These are phyloP conservation scores for Salix brachista DNA, from an alignment of 345 rosid genomes.

Conservation along the genomic window DNA sequence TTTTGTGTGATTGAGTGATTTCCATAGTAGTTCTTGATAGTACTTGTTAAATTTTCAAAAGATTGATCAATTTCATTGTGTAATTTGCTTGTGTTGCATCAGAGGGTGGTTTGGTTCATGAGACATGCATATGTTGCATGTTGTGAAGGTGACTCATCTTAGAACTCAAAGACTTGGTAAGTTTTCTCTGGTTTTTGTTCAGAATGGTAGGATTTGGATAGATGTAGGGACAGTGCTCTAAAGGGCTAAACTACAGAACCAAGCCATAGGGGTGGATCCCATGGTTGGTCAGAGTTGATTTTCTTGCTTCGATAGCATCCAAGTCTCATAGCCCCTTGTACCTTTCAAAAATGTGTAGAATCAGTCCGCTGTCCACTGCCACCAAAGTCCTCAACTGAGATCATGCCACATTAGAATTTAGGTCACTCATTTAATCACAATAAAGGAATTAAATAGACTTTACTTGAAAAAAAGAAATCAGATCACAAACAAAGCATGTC, in stretches of 20 bases:
- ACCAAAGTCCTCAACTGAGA: background rate
- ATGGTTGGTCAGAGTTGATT: background rate
- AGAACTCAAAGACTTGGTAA: no score
- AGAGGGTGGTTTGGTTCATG: no score
- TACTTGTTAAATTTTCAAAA: no score
- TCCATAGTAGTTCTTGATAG: no score
- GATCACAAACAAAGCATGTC: background rate
- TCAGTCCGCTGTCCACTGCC: background rate
- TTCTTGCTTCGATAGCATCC: slow-evolving; percentile 1
- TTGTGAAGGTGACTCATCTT: no score
- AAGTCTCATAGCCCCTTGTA: slow-evolving; percentile 13
- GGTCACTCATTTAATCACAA: background rate
- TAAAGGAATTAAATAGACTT: background rate
- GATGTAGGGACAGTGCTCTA: background rate
- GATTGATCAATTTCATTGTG: no score
- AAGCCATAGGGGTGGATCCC: background rate
- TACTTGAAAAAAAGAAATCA: background rate
- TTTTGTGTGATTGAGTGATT: no score
- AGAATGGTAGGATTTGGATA: no score
- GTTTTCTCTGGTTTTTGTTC: no score
- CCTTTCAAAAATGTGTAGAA: background rate
- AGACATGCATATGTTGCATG: no score
- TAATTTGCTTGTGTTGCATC: no score
- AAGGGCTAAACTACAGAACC: background rate
- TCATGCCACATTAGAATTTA: slow-evolving; percentile 12